Evolutionary conservation across 1,284 basidiomycete species (phyloP).

Genomic region (Dichomitus squalens): DNA sequence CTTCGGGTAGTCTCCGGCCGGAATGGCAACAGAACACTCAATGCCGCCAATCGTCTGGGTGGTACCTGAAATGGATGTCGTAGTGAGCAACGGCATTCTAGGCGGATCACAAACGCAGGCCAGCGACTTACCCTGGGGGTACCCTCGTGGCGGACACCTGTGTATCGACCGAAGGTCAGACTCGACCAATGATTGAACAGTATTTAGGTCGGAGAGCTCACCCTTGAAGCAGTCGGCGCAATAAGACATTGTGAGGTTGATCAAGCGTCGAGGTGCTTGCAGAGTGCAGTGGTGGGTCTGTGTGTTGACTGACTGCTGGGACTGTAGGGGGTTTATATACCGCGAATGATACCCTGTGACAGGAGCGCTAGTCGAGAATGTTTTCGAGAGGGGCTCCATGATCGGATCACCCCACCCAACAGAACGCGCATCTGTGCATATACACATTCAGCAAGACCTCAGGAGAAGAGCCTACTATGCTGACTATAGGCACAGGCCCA

Average conservation of each 20-base stretch:
- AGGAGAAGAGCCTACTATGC: no score
- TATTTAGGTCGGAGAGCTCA: neutral
- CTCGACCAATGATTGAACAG: neutral
- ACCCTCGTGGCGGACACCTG: slow-evolving; percentile 38
- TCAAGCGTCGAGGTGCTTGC: neutral
- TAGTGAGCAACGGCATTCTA: neutral
- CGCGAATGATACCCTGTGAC: no score
- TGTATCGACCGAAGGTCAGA: neutral
- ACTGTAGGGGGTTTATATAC: no score
- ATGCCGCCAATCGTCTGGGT: slow-evolving; percentile 48
- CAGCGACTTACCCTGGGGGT: slow-evolving; percentile 29
- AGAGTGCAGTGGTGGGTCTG: neutral
- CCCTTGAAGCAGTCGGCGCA: slow-evolving; percentile 27
- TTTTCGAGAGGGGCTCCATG: no score
- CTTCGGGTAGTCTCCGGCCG: slow-evolving; percentile 49
- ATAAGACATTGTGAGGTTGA: slow-evolving; percentile 23
- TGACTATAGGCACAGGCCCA: no score
- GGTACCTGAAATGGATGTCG: slow-evolving; percentile 30
- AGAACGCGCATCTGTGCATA: no score
- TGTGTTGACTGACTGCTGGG: neutral
- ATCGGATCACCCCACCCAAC: no score
- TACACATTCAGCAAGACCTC: no score
- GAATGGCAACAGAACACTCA: slow-evolving; percentile 53
- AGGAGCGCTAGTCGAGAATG: no score
- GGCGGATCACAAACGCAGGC: neutral